Conservation (phyloP, 192 early-diverging fungal genomes). For the Podila clonocystis region DNA sequence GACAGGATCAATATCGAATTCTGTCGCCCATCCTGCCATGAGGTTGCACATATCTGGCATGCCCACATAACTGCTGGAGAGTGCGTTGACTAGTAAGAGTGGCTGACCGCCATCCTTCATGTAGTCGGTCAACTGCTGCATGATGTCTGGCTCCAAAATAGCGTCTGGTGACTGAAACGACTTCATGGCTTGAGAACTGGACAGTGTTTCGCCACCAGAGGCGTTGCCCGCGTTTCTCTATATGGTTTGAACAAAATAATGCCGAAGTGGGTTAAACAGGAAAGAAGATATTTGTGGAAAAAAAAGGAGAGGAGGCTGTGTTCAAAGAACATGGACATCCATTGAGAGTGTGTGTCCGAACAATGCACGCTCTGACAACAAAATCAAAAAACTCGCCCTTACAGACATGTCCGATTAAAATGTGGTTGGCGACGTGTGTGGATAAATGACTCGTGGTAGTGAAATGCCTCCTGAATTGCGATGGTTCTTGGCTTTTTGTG, state of each 20-base stretch:
- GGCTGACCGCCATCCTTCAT: conserved; percentile 58
- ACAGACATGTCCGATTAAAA: too few species aligned
- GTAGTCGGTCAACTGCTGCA: conserved; percentile 46
- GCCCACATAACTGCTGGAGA: conserved; percentile 63
- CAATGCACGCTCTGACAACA: too few species aligned
- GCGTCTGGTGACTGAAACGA: conserved; percentile 50
- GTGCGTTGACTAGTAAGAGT: conserved; percentile 56
- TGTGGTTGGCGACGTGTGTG: background rate
- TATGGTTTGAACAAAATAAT: background rate
- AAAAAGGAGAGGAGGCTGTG: background rate
- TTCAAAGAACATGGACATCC: background rate
- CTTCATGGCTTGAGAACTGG: conserved; percentile 19
- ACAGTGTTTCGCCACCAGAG: background rate
- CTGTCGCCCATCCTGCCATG: conserved; percentile 49
- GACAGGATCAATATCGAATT: conserved; percentile 54
- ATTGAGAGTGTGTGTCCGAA: too few species aligned
- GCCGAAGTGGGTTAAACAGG: background rate
- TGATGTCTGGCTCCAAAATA: conserved; percentile 59
- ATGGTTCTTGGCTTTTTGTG: too few species aligned
- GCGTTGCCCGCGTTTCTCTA: conserved; percentile 11
- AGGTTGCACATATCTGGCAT: conserved; percentile 64
- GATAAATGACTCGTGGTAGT: background rate
- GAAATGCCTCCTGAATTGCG: background rate
- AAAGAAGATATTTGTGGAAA: background rate
- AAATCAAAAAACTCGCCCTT: too few species aligned